Evolutionary conservation across 257 asterid genomes (phyloP).

Genomic region (Haberlea rhodopensis): DNA sequence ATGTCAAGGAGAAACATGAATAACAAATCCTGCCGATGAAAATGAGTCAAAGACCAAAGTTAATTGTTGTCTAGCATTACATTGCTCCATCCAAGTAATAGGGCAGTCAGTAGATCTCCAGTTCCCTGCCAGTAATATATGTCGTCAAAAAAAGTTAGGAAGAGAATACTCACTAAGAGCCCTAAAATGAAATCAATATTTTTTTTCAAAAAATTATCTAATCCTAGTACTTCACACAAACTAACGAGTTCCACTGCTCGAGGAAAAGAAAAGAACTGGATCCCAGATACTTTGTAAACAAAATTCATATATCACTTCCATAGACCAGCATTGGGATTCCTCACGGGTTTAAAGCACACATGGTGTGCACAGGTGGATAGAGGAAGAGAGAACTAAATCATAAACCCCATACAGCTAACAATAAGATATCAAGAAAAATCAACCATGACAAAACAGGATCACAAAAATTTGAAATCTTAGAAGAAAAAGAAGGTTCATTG

Average conservation of each 20-base stretch:
- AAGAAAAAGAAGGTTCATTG: neutral
- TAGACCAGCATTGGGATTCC: neutral
- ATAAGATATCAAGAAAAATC: neutral
- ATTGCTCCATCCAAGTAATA: conserved; percentile 98
- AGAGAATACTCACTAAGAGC: neutral
- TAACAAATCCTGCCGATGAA: conserved; percentile 23
- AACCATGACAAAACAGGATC: conserved; percentile 6
- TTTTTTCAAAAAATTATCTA: neutral
- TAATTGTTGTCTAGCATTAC: conserved; percentile 41
- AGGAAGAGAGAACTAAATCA: neutral
- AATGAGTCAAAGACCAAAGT: conserved; percentile 16
- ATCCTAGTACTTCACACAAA: neutral
- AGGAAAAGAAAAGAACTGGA: neutral
- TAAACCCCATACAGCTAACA: neutral
- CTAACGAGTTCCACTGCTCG: neutral
- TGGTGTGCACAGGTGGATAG: neutral
- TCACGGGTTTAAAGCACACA: neutral
- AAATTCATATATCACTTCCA: neutral
- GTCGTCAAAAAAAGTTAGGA: conserved; percentile 5
- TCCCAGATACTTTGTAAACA: neutral
- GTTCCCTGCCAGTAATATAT: conserved; percentile 75
- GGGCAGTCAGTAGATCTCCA: conserved; percentile 87
- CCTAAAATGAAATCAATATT: neutral
- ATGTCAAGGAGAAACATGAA: conserved; percentile 21
- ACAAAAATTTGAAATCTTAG: neutral